Base-by-base conservation (phyloP, 495 filamentous ascomycete genomes). In the Lasiosphaeriaceae sp. region DNA sequence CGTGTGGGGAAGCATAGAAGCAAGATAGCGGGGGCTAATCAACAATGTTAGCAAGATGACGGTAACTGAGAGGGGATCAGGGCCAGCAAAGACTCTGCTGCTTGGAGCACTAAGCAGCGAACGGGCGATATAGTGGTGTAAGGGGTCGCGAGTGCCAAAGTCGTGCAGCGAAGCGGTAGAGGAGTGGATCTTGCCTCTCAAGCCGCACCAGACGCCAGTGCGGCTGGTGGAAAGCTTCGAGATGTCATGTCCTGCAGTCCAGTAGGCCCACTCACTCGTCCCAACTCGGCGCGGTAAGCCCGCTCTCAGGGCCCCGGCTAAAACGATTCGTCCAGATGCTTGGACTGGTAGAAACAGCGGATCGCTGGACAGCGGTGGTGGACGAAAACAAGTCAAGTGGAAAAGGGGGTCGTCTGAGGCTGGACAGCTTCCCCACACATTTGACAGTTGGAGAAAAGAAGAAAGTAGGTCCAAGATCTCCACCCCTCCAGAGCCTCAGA, bases 401-500 rank as follows among this genome's bases (percentile, higher is more conserved):
- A 49, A 34, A 49, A 24, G 7, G 16, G 24, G 23, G 45, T 8
- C 9, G 20, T 24, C 45, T 47, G 21, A 12, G 45, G 45, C 20
- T 22, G 20, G 21, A 22, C 4, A 8, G 43, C 11, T 34, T 21
- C 49, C 29, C 49, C 49, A 52, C 49, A 52, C 31, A 14, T n/a
- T 35, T 9, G 31, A 22, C n/a, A 22, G 47, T 21, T 35, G 24
- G 39, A 46, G 21, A 24, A 46, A n/a, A 37, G 20, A 51, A 50
- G 37, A 21, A 20, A 19, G 29, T 23, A 50, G 17, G 21, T 31
- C 35, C 5, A 51, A 14, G 31, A 37, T 57, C 47, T 35, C 41
- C 56, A 47, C 41, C 53, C 44, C 20, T n/a, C 34, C 7, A 53
- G 57, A 60, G 62, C 57, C 61, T 60, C 61, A 60, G 24, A 23